Conservation (phyloP, 1,284 basidiomycete genomes). For the Meira miltonrushii region DNA sequence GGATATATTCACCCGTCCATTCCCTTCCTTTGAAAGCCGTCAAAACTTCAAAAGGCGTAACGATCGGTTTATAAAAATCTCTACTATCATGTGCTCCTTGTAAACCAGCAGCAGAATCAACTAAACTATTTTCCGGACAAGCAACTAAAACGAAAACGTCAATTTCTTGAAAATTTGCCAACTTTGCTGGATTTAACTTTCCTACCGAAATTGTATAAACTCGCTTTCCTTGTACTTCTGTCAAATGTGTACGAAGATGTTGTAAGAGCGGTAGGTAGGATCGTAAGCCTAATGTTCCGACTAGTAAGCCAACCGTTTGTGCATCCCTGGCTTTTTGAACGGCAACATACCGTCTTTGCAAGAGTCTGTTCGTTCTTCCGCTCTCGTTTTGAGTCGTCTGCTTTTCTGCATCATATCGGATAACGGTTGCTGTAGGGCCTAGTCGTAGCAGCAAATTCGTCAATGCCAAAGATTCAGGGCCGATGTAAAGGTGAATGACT, state of each 20-base stretch:
- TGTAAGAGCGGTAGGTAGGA: constrained; percentile 23
- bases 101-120: constrained; percentile 59
- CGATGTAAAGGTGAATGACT: constrained; percentile 68
- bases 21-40: constrained; percentile 61
- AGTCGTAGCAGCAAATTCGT: constrained; percentile 67
- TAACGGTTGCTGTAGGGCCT: constrained; percentile 55
- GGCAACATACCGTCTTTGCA: constrained; percentile 84
- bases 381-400: constrained; percentile 57
- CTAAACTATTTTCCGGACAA: constrained; percentile 85
- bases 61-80: constrained; percentile 84
- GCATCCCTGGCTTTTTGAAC: constrained; percentile 86
- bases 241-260: constrained; percentile 29
- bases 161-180: constrained; percentile 93
- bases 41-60: constrained; percentile 89
- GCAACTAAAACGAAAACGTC: constrained; percentile 93
- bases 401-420: constrained; percentile 66
- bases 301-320: constrained; percentile 88
- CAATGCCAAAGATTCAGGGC: constrained; percentile 72
- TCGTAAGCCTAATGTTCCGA: constrained; percentile 83
- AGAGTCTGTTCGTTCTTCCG: constrained; percentile 64
- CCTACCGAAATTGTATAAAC: constrained; percentile 89
- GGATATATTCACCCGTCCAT: constrained; percentile 76
- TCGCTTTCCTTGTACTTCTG: constrained; percentile 24
- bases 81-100: constrained; percentile 45
- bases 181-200: constrained; percentile 87